phyloP scores from a whole-genome alignment of 2,329 filamentous ascomycete species.

The Pseudopithomyces chartarum region DNA sequence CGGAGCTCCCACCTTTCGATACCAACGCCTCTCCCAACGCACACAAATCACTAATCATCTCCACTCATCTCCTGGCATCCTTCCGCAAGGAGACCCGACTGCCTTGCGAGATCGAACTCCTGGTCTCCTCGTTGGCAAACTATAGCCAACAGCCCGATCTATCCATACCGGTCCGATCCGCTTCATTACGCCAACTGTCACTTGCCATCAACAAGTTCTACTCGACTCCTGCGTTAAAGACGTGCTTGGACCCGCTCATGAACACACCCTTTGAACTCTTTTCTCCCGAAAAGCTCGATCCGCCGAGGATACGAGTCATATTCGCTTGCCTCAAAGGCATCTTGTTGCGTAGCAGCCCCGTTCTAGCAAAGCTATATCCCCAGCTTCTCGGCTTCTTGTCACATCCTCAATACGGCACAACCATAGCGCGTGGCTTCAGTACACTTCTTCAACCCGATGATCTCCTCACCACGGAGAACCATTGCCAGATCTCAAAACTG shows the following conservation, averaged over 20 bases:
- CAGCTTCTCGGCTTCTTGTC: slow-evolving; percentile 57
- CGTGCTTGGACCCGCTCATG: slow-evolving; percentile 47
- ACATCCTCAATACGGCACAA: slow-evolving; percentile 54
- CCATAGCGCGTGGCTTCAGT: slow-evolving; percentile 62
- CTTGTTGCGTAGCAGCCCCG: slow-evolving; percentile 58
- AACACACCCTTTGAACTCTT: slow-evolving; percentile 37
- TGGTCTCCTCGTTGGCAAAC: slow-evolving; percentile 45
- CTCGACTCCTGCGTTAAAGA: slow-evolving; percentile 45
- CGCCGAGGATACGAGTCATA: slow-evolving; percentile 57
- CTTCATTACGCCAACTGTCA: slow-evolving; percentile 50
- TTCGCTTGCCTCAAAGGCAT: slow-evolving; percentile 68
- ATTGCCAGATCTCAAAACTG: slow-evolving; percentile 65
- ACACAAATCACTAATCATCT: slow-evolving; percentile 58
- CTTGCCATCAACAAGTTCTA: slow-evolving; percentile 57
- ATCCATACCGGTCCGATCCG: slow-evolving; percentile 34
- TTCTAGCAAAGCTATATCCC: slow-evolving; percentile 49
- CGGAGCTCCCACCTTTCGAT: slow-evolving; percentile 40
- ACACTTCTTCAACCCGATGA: slow-evolving; percentile 66
- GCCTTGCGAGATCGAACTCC: slow-evolving; percentile 35
- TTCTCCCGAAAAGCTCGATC: slow-evolving; percentile 35
- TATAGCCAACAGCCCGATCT: slow-evolving; percentile 39
- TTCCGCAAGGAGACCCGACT: slow-evolving; percentile 43
- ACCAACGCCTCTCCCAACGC: slow-evolving; percentile 35
- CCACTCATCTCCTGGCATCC: slow-evolving; percentile 62
- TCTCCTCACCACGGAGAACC: slow-evolving; percentile 64